phyloP scores from a whole-genome alignment of 805 yeast genomes.

The Isabelozyma rhagii region DNA sequence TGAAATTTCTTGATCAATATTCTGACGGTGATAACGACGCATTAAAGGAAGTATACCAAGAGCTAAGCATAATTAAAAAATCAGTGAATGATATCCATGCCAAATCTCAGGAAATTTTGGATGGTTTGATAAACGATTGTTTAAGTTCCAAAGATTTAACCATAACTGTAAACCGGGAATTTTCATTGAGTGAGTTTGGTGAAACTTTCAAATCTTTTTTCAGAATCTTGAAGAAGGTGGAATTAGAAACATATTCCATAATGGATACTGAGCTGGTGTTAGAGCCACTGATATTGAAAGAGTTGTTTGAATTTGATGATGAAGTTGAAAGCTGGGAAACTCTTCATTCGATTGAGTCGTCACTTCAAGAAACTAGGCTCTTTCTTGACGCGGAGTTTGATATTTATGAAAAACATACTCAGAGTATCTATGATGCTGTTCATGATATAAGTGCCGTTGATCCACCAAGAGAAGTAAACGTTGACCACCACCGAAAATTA shows the following conservation, averaged over 20 bases:
- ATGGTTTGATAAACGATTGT: not conserved
- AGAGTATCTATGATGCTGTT: conserved; percentile 1
- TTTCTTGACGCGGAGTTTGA: not conserved
- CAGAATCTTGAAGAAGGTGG: conserved; percentile 3
- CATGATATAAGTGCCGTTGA: not conserved
- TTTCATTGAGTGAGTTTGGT: not conserved
- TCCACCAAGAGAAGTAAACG: not conserved
- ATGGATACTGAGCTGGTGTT: not conserved
- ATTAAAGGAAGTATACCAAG: not conserved
- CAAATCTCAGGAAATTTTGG: not conserved
- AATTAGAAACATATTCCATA: conserved; percentile 1
- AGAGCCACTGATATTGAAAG: conserved; percentile 2
- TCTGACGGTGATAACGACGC: not conserved
- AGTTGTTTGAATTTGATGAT: conserved; percentile 3
- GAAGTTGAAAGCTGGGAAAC: conserved; percentile 2
- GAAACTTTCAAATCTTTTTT: not conserved
- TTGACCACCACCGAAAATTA: not conserved
- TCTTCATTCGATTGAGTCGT: not conserved
- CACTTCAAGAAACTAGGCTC: not conserved
- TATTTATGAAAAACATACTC: not conserved
- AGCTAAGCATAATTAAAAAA: not conserved
- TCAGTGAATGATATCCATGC: not conserved
- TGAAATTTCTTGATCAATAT: not conserved
- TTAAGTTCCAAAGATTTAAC: conserved; percentile 1
- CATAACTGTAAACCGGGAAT: not conserved